Conservation (phyloP, 164 flowering plant species). For the Saururus chinensis region DNA sequence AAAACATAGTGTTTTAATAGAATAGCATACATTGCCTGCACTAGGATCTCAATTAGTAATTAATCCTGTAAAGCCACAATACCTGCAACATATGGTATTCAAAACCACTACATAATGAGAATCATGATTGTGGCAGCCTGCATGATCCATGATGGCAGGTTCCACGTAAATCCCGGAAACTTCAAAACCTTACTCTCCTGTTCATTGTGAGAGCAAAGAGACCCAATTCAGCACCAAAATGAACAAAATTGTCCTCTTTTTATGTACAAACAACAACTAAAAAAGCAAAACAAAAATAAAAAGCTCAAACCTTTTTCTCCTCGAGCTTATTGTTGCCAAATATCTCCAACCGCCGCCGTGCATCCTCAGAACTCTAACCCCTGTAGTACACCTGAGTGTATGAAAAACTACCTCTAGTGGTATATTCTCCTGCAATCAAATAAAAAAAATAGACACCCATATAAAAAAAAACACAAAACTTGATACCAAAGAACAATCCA, state of each 20-base stretch:
- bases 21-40: no score
- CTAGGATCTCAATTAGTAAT: no score
- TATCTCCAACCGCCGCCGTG: conserved; percentile 45
- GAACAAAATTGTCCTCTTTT: background rate
- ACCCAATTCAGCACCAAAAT: conserved; percentile 7
- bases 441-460: no score
- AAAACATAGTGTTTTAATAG: background rate
- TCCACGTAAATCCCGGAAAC: conserved; percentile 93
- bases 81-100: conserved; percentile 96
- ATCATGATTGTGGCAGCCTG: conserved; percentile 92
- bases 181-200: conserved; percentile 89
- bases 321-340: conserved; percentile 72
- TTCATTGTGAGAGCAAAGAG: background rate
- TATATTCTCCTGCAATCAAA: conserved; percentile 39
- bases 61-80: conserved; percentile 8
- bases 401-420: conserved; percentile 77
- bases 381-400: conserved; percentile 48
- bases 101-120: conserved; percentile 83
- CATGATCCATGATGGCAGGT: conserved; percentile 95
- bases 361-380: conserved; percentile 53
- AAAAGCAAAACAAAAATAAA: background rate
- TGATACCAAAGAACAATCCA: background rate
- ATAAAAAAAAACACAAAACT: background rate
- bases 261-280: background rate
- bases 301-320: conserved; percentile 49